A percentile compares a stretch with the other conserved stretches of the same genome.
Evolutionary conservation across 1,284 basidiomycete genomes (phyloP).

Genomic region (Trametes pubescens): DNA sequence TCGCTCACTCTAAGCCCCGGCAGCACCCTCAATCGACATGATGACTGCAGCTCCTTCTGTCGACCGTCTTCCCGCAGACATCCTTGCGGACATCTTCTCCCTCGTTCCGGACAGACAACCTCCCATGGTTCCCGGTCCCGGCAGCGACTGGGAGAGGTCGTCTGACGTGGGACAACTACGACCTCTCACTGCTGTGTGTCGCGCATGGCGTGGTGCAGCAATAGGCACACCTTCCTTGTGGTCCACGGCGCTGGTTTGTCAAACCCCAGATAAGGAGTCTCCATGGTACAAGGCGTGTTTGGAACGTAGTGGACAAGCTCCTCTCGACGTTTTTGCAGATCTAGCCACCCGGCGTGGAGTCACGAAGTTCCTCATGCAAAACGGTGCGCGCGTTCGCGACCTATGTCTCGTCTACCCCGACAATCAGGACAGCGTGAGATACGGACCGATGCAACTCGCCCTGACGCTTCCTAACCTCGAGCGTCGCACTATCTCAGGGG

Average conservation of each 20-base stretch:
- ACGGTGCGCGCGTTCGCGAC: background rate
- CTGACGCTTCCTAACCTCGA: background rate
- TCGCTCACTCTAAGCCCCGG: background rate
- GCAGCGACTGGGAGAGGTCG: background rate
- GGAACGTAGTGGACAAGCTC: background rate
- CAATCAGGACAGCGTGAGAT: background rate
- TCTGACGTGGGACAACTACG: background rate
- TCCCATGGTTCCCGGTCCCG: background rate
- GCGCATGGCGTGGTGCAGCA: background rate
- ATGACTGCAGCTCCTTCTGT: background rate
- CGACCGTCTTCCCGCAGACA: background rate
- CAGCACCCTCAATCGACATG: background rate
- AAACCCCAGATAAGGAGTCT: background rate
- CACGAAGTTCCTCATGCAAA: background rate
- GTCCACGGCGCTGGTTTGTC: background rate
- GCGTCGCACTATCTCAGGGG: background rate
- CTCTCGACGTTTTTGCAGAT: background rate
- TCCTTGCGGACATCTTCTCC: conserved; percentile 1
- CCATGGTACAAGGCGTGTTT: background rate
- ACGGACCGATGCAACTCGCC: background rate
- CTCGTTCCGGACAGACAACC: background rate
- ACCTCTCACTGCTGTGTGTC: background rate
- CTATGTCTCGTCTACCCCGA: background rate
- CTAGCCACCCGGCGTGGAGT: background rate
- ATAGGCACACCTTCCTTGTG: background rate